phyloP scores from a whole-genome alignment of 1,284 basidiomycete species.

The Macrocystidia cucumis region DNA sequence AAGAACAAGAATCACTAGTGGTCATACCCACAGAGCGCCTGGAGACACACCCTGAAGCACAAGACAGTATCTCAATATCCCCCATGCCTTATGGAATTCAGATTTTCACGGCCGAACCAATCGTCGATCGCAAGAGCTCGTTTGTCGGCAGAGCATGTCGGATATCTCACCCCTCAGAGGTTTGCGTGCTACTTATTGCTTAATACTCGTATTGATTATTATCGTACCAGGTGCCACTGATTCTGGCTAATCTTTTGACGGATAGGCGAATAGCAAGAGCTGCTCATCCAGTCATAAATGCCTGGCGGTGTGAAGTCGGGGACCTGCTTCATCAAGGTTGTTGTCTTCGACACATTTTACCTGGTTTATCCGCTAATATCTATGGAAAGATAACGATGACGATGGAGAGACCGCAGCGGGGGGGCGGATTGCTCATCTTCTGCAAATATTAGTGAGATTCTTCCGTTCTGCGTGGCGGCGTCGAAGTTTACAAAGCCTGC shows the following conservation, averaged over 20 bases:
- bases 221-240: constrained; percentile 53
- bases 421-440: constrained; percentile 75
- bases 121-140: constrained; percentile 74
- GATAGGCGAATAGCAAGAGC: constrained; percentile 73
- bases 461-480: too few species aligned
- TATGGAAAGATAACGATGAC: constrained; percentile 82
- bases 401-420: constrained; percentile 92
- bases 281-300: constrained; percentile 85
- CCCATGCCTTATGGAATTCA: constrained; percentile 52
- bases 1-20: constrained; percentile 14
- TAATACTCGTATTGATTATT: constrained; percentile 3
- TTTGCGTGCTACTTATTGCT: constrained; percentile 17
- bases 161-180: constrained; percentile 74
- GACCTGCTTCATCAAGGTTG: constrained; percentile 67
- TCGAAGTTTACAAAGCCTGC: too few species aligned
- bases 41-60: constrained; percentile 9
- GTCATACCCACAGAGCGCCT: constrained; percentile 5
- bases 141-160: constrained; percentile 81
- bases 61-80: too few species aligned
- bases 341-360: constrained; percentile 7
- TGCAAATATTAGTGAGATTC: constrained; percentile 73
- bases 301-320: constrained; percentile 74
- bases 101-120: constrained; percentile 67
- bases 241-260: constrained; percentile 66
- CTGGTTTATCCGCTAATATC: constrained; percentile 2